Evolutionary conservation across 768 basidiomycete genomes (phyloP).

Genomic region (Serendipita vermifera): DNA sequence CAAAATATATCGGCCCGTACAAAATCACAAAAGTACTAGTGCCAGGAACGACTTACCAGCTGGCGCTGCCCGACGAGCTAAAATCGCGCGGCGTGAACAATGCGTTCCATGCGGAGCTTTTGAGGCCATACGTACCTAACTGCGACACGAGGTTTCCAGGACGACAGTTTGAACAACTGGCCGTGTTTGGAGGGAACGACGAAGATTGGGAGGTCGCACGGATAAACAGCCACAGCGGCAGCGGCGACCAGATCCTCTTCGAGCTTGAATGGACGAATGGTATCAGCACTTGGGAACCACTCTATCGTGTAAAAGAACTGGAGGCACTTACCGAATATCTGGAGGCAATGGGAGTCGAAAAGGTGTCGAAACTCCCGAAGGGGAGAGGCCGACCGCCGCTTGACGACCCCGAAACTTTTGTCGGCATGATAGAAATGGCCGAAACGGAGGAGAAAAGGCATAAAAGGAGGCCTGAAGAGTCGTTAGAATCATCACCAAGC

Average conservation of each 20-base stretch:
- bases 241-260: constrained; percentile 20
- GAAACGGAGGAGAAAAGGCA: no score
- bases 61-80: constrained; percentile 24
- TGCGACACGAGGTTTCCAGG: constrained; percentile 28
- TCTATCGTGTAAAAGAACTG: constrained; percentile 17
- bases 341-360: constrained; percentile 20
- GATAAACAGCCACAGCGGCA: constrained; percentile 21
- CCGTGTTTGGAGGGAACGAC: neutral
- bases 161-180: neutral
- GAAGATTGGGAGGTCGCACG: constrained; percentile 21
- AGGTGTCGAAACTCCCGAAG: neutral
- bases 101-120: constrained; percentile 26
- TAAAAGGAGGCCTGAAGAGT: no score
- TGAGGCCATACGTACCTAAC: constrained; percentile 22
- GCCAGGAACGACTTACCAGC: constrained; percentile 20
- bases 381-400: neutral
- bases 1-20: constrained; percentile 22
- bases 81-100: constrained; percentile 21
- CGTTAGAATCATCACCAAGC: no score
- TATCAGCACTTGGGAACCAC: constrained; percentile 26
- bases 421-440: no score
- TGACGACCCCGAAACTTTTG: no score
- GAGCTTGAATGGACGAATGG: constrained; percentile 26
- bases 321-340: constrained; percentile 21
- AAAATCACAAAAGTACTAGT: neutral